These are phyloP conservation scores for Carallia pectinifolia DNA, from an alignment of 345 rosid genomes.

Conservation along the genomic window DNA sequence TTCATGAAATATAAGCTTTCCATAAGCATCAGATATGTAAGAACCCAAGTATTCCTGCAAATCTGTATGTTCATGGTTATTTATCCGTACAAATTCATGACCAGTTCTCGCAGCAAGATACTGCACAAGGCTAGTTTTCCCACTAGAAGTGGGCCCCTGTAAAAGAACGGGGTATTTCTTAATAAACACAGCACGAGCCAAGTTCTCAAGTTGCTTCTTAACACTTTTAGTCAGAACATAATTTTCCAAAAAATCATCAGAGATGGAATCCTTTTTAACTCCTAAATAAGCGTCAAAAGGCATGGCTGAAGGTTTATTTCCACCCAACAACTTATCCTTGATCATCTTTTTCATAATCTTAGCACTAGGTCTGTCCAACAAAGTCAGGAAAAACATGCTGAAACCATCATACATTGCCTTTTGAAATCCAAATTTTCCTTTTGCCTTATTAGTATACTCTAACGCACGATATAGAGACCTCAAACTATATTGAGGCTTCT, in stretches of 20 bases:
- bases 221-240: constrained; percentile 82
- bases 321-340: constrained; percentile 42
- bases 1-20: constrained; percentile 90
- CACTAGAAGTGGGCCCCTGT: constrained; percentile 98
- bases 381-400: constrained; percentile 81
- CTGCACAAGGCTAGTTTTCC: constrained; percentile 95
- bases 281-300: constrained; percentile 48
- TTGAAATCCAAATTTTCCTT: constrained; percentile 51
- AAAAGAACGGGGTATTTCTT: constrained; percentile 87
- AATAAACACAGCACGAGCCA: constrained; percentile 79
- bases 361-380: constrained; percentile 78
- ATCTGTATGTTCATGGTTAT: constrained; percentile 97
- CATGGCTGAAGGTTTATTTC: constrained; percentile 38
- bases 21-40: constrained; percentile 70
- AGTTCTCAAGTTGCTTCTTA: constrained; percentile 60
- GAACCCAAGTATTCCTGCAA: constrained; percentile 91
- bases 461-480: constrained; percentile 91
- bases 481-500: constrained; percentile 93
- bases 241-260: constrained; percentile 45
- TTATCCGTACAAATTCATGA: constrained; percentile 81
- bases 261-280: constrained; percentile 25
- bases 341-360: constrained; percentile 66
- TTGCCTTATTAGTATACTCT: constrained; percentile 72
- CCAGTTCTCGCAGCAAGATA: constrained; percentile 91
- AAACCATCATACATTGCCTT: constrained; percentile 85